Base-by-base conservation (phyloP, 352 stramenopile species). In the Globisporangium perplexum region DNA sequence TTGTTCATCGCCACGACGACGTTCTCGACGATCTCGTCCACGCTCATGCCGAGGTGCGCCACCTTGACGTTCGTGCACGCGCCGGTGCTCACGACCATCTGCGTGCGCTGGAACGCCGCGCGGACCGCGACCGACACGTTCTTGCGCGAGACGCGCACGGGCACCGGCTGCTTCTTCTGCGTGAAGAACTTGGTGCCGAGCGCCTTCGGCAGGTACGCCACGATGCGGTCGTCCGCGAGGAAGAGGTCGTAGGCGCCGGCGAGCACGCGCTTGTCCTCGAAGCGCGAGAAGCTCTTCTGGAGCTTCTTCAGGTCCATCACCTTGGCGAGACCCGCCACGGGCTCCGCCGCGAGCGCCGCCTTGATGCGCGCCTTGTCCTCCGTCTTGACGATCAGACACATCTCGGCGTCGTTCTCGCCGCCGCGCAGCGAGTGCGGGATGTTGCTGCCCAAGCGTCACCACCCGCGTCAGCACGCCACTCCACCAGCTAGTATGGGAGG, bases 41-140 rank as follows among this genome's bases (percentile, higher is more conserved):
- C 59, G 20, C 53, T 60, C 72, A 90, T 73, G 47, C 73, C 71
- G 41, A 88, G 58, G 42, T 81, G 71, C 41, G 84, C 89, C 47
- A 90, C 84, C 69, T 88, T 91, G 42, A 98, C 75, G 59, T 94
- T 97, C 52, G 93, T 70, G 68, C 87, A 97, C 22, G 84, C 90
- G 24, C 90, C 93, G 18, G 72, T 69, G 57, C 69, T 86, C 15
- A 96, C 61, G 52, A 83, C 87, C 72, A 97, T 88, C 43, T 85
- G 85, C 7, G 93, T 98, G 26, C 75, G 74, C 18, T 59, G 57
- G n/a, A 76, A 63, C 10, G 76, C 67, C 4, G 76, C 59, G 23
- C 74, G 72, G 31, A 93, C 52, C 33, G 53, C 65, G 39, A 57
- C 59, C 23, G 70, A 69, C 4, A 89, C 71, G 47, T 83, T 62